These are phyloP conservation scores for Sesbania bispinosa DNA, from an alignment of 306 rosid genomes.

Conservation along the genomic window DNA sequence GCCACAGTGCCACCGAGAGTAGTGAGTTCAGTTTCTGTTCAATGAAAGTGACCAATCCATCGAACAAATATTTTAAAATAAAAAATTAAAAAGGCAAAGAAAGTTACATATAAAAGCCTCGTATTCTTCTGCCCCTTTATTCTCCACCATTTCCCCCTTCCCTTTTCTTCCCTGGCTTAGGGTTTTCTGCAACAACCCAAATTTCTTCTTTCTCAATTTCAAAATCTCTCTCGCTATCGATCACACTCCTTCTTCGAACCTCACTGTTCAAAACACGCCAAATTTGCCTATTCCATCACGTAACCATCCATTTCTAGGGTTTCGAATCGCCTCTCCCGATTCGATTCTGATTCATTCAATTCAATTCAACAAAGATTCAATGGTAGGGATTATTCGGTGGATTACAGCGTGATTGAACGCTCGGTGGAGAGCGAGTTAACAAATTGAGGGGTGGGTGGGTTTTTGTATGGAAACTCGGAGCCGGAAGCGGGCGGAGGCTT, in stretches of 20 bases:
- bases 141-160: not conserved
- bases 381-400: conserved; percentile 40
- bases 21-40: not conserved
- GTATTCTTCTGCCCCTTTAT: not conserved
- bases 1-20: conserved; percentile 5
- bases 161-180: conserved; percentile 10
- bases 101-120: conserved; percentile 36
- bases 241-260: not conserved
- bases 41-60: conserved; percentile 3
- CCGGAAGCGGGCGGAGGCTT: conserved; percentile 99
- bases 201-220: not conserved
- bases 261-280: not conserved
- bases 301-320: conserved; percentile 25
- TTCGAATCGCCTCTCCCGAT: conserved; percentile 41
- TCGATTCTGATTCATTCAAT: conserved; percentile 19
- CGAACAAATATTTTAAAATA: not conserved
- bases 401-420: conserved; percentile 55
- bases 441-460: conserved; percentile 76
- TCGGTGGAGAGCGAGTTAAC: conserved; percentile 73
- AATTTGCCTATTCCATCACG: not conserved
- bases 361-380: conserved; percentile 20
- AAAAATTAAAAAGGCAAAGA: not conserved
- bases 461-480: conserved; percentile 99
- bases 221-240: not conserved
- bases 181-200: conserved; percentile 26